Percentiles rank a stretch among this genome's conserved stretches.
phyloP scores from a whole-genome alignment of 768 basidiomycete species.

The Pholiota microspora region DNA sequence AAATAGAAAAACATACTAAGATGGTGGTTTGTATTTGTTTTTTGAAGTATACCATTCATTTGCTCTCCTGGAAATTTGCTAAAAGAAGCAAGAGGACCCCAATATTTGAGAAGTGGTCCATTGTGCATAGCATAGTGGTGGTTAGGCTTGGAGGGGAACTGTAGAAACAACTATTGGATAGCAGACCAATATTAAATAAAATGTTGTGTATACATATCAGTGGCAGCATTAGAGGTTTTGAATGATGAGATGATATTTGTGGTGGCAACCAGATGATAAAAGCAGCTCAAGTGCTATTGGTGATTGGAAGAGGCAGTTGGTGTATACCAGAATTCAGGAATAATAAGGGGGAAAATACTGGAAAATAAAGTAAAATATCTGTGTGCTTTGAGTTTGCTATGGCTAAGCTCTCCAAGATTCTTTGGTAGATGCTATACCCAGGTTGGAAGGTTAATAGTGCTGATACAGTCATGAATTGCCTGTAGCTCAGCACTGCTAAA shows the following conservation, averaged over 20 bases:
- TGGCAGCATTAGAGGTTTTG: constrained; percentile 17
- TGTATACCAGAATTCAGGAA: constrained; percentile 27
- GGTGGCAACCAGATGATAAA: constrained; percentile 23
- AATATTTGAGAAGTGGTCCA: constrained; percentile 23
- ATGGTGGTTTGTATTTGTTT: constrained; percentile 22
- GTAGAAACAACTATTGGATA: constrained; percentile 20
- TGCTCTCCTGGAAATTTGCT: constrained; percentile 31
- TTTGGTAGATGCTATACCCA: constrained; percentile 24
- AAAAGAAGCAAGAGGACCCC: constrained; percentile 27
- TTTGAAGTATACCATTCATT: constrained; percentile 26
- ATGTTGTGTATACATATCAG: constrained; percentile 20
- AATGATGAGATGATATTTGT: constrained; percentile 26
- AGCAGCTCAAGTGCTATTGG: constrained; percentile 3
- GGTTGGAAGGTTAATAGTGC: constrained; percentile 7
- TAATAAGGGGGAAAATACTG: constrained; percentile 25
- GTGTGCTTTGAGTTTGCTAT: constrained; percentile 34
- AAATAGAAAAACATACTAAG: constrained; percentile 13
- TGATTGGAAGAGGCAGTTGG: not conserved
- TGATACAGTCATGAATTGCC: not conserved
- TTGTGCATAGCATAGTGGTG: constrained; percentile 34
- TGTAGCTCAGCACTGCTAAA: constrained; percentile 13
- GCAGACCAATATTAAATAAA: constrained; percentile 21
- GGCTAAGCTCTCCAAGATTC: constrained; percentile 28
- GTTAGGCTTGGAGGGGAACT: constrained; percentile 24
- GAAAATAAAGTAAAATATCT: constrained; percentile 26